These are phyloP conservation scores for Ophidiomyces ophidiicola DNA, from an alignment of 2,329 filamentous ascomycete species.

Conservation along the genomic window DNA sequence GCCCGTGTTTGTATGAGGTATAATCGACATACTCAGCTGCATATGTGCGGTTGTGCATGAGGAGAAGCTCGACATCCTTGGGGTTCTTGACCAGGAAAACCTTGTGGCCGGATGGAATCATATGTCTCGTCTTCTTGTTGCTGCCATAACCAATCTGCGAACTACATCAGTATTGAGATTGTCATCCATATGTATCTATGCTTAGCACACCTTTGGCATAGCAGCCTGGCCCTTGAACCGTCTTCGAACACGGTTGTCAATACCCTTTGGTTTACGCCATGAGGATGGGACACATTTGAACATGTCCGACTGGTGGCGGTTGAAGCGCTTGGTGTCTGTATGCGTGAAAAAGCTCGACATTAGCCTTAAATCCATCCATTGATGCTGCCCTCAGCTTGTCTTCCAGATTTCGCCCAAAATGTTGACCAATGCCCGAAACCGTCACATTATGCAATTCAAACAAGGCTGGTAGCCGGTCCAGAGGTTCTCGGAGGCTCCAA, in stretches of 20 bases:
- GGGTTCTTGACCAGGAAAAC: conserved; percentile 98
- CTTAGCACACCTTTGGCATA: conserved; percentile 86
- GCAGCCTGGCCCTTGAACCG: conserved; percentile 90
- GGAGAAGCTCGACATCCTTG: conserved; percentile 88
- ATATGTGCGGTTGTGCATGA: conserved; percentile 99
- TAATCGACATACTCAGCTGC: conserved; percentile 75
- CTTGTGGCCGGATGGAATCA: conserved; percentile 99
- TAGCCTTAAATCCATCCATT: conserved; percentile 18
- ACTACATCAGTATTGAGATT: conserved; percentile 12
- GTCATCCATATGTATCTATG: conserved; percentile 3
- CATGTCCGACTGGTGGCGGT: conserved; percentile 92
- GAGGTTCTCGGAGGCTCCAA: no score
- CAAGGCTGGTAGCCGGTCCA: not conserved
- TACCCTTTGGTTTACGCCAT: conserved; percentile 99
- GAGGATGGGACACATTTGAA: conserved; percentile 82
- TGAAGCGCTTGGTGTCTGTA: conserved; percentile 84
- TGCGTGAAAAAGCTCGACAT: conserved; percentile 17
- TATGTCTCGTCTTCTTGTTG: conserved; percentile 98
- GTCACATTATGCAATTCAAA: no score
- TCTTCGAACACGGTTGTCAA: conserved; percentile 94
- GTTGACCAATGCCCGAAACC: no score
- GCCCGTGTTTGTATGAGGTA: conserved; percentile 13
- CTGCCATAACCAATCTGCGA: conserved; percentile 88
- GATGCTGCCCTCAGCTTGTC: not conserved
- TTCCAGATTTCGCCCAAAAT: no score